These are phyloP conservation scores for Leptodontidium sp. DNA, from an alignment of 2,329 filamentous ascomycete species.

Conservation along the genomic window DNA sequence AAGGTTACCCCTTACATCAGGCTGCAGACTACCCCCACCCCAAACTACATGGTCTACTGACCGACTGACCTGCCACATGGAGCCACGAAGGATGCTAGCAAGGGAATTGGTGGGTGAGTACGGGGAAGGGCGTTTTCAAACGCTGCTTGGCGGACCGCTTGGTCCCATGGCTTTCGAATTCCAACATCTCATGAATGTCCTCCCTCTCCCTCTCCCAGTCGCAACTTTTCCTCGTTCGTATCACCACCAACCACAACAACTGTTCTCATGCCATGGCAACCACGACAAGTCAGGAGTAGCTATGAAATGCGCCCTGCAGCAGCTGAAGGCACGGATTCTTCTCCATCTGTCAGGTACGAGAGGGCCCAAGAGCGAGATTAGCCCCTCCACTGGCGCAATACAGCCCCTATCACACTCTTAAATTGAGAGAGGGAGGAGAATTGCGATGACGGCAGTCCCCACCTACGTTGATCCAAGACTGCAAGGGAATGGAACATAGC, in stretches of 20 bases:
- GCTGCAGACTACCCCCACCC: neutral
- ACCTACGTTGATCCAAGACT: neutral
- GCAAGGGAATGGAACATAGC: slow-evolving; percentile 2
- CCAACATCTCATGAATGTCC: neutral
- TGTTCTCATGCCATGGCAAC: neutral
- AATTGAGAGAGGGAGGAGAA: neutral
- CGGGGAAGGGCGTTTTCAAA: neutral
- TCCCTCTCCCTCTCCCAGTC: neutral
- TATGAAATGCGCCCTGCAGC: neutral
- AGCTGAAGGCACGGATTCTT: neutral
- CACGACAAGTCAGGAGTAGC: neutral
- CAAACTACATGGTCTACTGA: neutral
- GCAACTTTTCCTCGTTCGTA: slow-evolving; percentile 1
- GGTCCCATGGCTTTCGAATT: slow-evolving; percentile 2
- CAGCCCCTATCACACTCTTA: neutral
- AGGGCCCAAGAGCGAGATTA: neutral
- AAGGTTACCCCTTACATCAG: slow-evolving; percentile 12
- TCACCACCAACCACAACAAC: neutral
- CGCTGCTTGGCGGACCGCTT: neutral
- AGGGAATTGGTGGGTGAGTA: neutral
- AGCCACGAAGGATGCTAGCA: neutral
- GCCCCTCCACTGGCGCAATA: neutral
- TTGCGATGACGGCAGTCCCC: neutral
- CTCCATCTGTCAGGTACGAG: slow-evolving; percentile 3
- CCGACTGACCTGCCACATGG: neutral